Base-by-base conservation (phyloP, 108 stramenopile species). In the Schizochytrium sp. region DNA sequence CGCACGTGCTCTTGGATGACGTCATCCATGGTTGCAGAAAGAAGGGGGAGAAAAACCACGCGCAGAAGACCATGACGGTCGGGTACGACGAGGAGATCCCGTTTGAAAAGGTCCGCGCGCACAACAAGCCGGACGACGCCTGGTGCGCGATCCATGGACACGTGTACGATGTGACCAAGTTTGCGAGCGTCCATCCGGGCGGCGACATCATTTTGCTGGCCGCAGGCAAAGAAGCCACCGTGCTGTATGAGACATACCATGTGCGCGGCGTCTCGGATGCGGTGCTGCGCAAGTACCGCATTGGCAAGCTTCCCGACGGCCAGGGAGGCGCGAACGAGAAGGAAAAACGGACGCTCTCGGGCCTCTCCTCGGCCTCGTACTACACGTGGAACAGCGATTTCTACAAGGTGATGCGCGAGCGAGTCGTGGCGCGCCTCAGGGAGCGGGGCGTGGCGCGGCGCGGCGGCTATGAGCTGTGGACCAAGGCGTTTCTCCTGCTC, bases 211-310 rank as follows among this genome's bases (percentile, higher is more conserved):
- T 95, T 43, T 87, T 93, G 12, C 58, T 93, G 44, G 72, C 91
- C 4, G 89, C 91, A 5, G 93, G 93, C 18, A 91, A 90, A 55
- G 94, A 95, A 87, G 93, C 94, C 19, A 91, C 93, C 18, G 92
- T 93, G 0, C 89, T 93, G 16, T 94, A 90, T 57, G 90, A 93
- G 87, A 92, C 94, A 16, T 95, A 94, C 87, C 94, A 95, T 83
- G 91, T 93, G 25, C 91, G 90, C 4, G 92, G 91, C 58, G 91
- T 93, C 3, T 89, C 91, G 0, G 58, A 69, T 18, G 63, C 28
- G 57, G 51, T 55, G 48, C 14, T 47, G 55, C 48, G 87, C 28
- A 44, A 28, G 28, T 43, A 59, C 4, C 59, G 29, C 28, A 88
- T 88, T 16, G 43, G 29, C 43, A 57, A 88, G 12, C 47, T 91